Evolutionary conservation across 306 rosid species (phyloP), one percentile per base, ranked within the genome.

Genomic region (Sicyos edulis): DNA sequence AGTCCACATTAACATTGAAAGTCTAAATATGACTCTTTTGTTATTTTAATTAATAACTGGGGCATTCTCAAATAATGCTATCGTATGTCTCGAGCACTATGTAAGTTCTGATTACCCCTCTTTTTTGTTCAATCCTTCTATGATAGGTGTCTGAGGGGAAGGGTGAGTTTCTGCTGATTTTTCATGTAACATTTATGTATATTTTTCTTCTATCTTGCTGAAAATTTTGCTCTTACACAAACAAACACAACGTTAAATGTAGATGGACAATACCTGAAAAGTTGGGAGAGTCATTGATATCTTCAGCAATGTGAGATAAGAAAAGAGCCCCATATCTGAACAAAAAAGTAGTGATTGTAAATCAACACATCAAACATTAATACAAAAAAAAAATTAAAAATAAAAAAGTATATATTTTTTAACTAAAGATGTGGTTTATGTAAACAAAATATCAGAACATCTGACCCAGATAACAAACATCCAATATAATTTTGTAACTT

Each of bases 291-390:
- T 91, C 99, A 0, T 89, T 89, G 49, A 86, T 78, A 53, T 80
- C 91, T 87, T 95, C 97, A 70, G 91, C 82, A 68, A 95, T 84
- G 83, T 95, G 99, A 72, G 90, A 54, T 85, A 95, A 83, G 89
- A 95, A 95, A 67, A 91, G 95, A 60, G 79, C 74, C 75, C 91
- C 99, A 65, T 95, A 95, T 34, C 99, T 95, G 88, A 42, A 70
- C 54, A 56, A 54, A 73, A 73, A 53, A 75, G 56, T 17, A 62
- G 78, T 4, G 54, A 44, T 26, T 20, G 54, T 26, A 59, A 20
- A 75, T 80, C 81, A 88, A 21, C 55, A 71, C 13, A 69, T 70
- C 16, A 72, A 11, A 54, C 70, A 74, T 51, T 54, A 54, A 59
- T 24, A 26, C 1, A 1, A 26, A 26, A 26, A 26, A 29, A n/a